These are phyloP conservation scores for Tritrichomonas musculus DNA, from an alignment of 208 protist genomes.

Conservation along the genomic window DNA sequence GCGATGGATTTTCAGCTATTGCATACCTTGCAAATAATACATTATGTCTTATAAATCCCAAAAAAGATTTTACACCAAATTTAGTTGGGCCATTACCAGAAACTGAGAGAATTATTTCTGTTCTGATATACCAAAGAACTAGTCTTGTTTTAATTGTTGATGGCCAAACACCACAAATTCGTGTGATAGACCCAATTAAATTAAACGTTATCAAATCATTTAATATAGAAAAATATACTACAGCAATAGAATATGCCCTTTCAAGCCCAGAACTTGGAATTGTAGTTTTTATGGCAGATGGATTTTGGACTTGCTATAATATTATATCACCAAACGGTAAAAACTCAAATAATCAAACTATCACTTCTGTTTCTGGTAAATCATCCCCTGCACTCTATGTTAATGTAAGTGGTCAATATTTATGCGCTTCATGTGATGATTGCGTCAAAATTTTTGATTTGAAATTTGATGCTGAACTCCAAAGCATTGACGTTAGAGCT, in stretches of 20 bases:
- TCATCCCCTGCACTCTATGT: background rate
- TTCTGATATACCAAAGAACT: background rate
- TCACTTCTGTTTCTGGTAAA: background rate
- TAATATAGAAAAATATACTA: background rate
- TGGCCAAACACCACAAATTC: background rate
- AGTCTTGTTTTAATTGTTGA: background rate
- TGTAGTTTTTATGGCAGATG: background rate
- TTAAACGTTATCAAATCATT: background rate
- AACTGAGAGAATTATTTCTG: background rate
- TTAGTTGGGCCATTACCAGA: background rate
- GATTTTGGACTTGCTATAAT: background rate
- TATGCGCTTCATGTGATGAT: background rate
- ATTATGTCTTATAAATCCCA: background rate
- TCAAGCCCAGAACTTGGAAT: background rate
- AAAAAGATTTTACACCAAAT: background rate
- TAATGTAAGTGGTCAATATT: background rate
- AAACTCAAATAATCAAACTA: no score
- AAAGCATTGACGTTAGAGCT: background rate
- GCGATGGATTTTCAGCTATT: background rate
- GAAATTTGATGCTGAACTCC: conserved; percentile 15
- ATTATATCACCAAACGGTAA: no score
- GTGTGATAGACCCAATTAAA: background rate
- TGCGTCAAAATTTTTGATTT: background rate
- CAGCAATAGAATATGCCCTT: background rate
- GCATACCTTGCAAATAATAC: background rate